A percentile compares a stretch with the other conserved stretches of the same genome.
Evolutionary conservation across 495 filamentous ascomycete species (phyloP).

Genomic region (Penicillium arizonense): DNA sequence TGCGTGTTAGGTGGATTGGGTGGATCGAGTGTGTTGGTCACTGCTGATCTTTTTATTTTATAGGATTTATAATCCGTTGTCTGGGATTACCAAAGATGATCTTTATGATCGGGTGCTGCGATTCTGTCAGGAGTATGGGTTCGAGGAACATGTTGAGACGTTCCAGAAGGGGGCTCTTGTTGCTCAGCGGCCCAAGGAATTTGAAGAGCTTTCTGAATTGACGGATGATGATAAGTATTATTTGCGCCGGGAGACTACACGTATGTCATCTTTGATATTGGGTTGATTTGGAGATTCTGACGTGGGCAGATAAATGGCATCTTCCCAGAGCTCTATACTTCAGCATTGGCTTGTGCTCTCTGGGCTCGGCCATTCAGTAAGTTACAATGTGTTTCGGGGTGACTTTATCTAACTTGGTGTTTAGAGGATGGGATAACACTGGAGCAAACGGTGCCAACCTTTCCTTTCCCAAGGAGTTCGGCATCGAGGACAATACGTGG

Average conservation of each 20-base stretch:
- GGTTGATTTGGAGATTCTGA: not conserved
- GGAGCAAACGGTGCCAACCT: conserved; percentile 68
- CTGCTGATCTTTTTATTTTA: not conserved
- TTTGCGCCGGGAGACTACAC: conserved; percentile 53
- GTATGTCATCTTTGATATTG: not conserved
- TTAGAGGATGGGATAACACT: conserved; percentile 63
- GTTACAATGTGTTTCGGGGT: not conserved
- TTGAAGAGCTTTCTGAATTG: conserved; percentile 55
- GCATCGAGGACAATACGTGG: conserved; percentile 55
- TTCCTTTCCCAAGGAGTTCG: conserved; percentile 55
- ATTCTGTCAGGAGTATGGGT: conserved; percentile 45
- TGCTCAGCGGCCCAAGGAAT: conserved; percentile 54
- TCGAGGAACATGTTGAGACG: conserved; percentile 43
- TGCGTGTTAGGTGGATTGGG: not conserved
- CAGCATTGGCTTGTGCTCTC: conserved; percentile 64
- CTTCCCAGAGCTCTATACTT: conserved; percentile 61
- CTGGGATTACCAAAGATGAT: conserved; percentile 45
- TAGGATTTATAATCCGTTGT: conserved; percentile 60
- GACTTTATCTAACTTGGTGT: not conserved
- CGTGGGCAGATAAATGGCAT: conserved; percentile 52
- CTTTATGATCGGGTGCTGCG: conserved; percentile 51
- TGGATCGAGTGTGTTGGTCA: not conserved
- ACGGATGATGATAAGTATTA: conserved; percentile 49
- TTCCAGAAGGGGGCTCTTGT: conserved; percentile 58
- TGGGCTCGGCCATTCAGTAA: conserved; percentile 66